Evolutionary conservation across 768 basidiomycete genomes (phyloP), one percentile per base, ranked within the genome.

Genomic region (Hydnum rufescens): DNA sequence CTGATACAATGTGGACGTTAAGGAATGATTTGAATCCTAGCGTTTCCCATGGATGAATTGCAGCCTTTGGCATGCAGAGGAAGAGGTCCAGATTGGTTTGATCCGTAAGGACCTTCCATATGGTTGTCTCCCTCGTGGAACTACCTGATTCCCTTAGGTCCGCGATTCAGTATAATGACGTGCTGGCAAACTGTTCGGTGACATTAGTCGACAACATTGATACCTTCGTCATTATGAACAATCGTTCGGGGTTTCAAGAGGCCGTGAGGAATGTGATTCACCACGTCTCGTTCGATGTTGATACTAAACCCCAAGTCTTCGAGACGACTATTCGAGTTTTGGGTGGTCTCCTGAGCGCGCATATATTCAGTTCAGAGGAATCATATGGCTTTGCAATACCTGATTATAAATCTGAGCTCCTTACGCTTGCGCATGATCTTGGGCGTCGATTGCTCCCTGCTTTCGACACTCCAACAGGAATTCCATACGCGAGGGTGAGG

Each of bases 281-380:
- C 51, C 78, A 75, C 72, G 84, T 95, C 34, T 80, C 80, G 0
- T 96, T 95, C 64, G 85, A 96, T 62, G 82, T 89, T 53, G 80
- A 96, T 65, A 88, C 87, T 39, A 87, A 79, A 64, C 89, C 95
- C n/a, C 93, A 99, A 71, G 82, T 97, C 3, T 99, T 99, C 61
- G 93, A 99, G 68, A 86, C 85, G 5, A 96, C 87, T 1, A 97
- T 97, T 52, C 78, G 92, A 26, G 87, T 90, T 4, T 69, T 99
- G 5, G 95, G 95, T 2, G 88, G 89, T 3, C 73, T 99, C 32
- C 64, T 90, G 13, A 87, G 85, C 4, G 89, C 77, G 25, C 89
- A 90, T 59, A 75, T 81, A 50, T 83, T 62, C 53, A 62, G 59
- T 53, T 34, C 59, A 57, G 32, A 59, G 44, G 42, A 59, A 25